phyloP scores from a whole-genome alignment of 441 rosid species.

The Rhodomyrtus psidioides region DNA sequence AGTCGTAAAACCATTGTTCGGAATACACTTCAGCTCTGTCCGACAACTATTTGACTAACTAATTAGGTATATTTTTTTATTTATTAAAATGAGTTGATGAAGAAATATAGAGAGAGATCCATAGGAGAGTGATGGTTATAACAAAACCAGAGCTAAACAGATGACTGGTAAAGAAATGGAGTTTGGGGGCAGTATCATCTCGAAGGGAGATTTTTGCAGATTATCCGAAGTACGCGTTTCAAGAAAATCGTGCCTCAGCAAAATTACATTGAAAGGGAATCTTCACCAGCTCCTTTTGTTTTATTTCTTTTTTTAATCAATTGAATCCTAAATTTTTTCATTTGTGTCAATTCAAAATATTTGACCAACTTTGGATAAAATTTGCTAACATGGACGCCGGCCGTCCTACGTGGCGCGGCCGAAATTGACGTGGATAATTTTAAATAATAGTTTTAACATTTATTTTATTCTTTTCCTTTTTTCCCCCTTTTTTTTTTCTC shows the following conservation, averaged over 20 bases:
- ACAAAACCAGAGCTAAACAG: background rate
- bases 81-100: background rate
- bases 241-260: background rate
- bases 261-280: background rate
- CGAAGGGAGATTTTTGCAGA: background rate
- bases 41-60: background rate
- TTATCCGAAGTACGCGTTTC: background rate
- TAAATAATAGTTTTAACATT: too few relatives aligned
- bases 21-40: background rate
- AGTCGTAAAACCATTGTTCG: background rate
- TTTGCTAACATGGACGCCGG: too few relatives aligned
- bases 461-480: too few relatives aligned
- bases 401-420: too few relatives aligned
- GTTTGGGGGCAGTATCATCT: background rate
- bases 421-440: too few relatives aligned
- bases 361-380: too few relatives aligned
- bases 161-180: background rate
- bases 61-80: background rate
- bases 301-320: too few relatives aligned
- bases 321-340: too few relatives aligned
- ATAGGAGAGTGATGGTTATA: background rate
- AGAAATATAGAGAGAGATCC: background rate
- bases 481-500: too few relatives aligned
- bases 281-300: background rate
- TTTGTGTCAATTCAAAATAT: too few relatives aligned